Percentiles rank a stretch among this genome's conserved stretches.
These are phyloP conservation scores for Aspergillus candidus DNA, from an alignment of 2,329 filamentous ascomycete genomes.

Conservation along the genomic window DNA sequence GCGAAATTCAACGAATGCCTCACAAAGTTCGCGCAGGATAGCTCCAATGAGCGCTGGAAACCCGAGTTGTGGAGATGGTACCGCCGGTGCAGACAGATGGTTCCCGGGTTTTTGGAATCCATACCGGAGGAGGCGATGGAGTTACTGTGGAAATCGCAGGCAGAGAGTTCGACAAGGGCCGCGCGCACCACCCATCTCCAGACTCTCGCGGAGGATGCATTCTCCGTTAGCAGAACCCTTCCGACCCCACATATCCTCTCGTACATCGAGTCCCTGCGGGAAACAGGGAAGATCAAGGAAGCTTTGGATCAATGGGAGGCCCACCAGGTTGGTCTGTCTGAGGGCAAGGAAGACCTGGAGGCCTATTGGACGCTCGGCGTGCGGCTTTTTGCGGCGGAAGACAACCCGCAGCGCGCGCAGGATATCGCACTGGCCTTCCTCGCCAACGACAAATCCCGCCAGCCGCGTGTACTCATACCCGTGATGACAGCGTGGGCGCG, in stretches of 20 bases:
- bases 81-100: constrained; percentile 42
- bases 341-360: constrained; percentile 33
- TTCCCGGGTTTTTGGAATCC: constrained; percentile 45
- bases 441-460: constrained; percentile 38
- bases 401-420: constrained; percentile 44
- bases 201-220: constrained; percentile 60
- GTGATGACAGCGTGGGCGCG: constrained; percentile 64
- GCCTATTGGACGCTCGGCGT: constrained; percentile 46
- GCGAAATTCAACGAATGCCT: constrained; percentile 37
- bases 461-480: constrained; percentile 47
- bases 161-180: constrained; percentile 37
- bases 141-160: constrained; percentile 59
- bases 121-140: constrained; percentile 59
- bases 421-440: constrained; percentile 43
- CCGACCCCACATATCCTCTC: constrained; percentile 55
- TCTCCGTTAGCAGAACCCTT: constrained; percentile 51
- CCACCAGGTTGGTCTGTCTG: constrained; percentile 49
- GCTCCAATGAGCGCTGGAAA: constrained; percentile 22
- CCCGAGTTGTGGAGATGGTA: constrained; percentile 47
- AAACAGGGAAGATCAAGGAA: constrained; percentile 54
- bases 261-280: constrained; percentile 63
- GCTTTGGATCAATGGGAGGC: constrained; percentile 61
- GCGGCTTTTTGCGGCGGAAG: constrained; percentile 44
- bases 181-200: constrained; percentile 56
- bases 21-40: constrained; percentile 23